These are phyloP conservation scores for Stenocarpella maydis DNA, from an alignment of 2,329 filamentous ascomycete genomes.

Conservation along the genomic window DNA sequence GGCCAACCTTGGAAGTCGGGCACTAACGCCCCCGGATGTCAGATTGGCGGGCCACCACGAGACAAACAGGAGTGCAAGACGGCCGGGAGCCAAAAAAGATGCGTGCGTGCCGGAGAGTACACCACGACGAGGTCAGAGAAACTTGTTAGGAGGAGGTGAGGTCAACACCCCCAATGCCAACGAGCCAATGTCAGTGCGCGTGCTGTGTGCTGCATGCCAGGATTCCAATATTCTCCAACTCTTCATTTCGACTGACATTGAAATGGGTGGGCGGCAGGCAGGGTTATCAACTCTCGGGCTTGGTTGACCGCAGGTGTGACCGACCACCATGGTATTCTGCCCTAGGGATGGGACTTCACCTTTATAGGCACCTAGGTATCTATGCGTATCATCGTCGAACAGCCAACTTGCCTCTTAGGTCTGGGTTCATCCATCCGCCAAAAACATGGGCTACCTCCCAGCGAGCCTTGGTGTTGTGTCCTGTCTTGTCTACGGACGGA, in stretches of 20 bases:
- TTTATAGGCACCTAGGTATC: too few species aligned
- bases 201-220: background rate
- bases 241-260: slow-evolving; percentile 12
- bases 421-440: too few species aligned
- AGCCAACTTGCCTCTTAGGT: too few species aligned
- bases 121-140: background rate
- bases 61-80: background rate
- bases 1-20: slow-evolving; percentile 24
- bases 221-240: slow-evolving; percentile 14
- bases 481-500: too few species aligned
- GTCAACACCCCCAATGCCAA: slow-evolving; percentile 21
- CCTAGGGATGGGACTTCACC: too few species aligned
- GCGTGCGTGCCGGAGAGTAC: background rate
- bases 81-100: background rate
- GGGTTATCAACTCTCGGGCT: background rate
- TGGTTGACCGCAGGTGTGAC: too few species aligned
- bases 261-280: background rate
- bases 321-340: background rate
- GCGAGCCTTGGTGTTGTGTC: too few species aligned
- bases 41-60: slow-evolving; percentile 11
- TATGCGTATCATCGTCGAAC: too few species aligned
- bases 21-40: slow-evolving; percentile 27
- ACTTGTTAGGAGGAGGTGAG: background rate
- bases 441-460: too few species aligned
- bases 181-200: too few species aligned